phyloP scores from a whole-genome alignment of 2,329 filamentous ascomycete genomes.

The Thielaviopsis musarum region DNA sequence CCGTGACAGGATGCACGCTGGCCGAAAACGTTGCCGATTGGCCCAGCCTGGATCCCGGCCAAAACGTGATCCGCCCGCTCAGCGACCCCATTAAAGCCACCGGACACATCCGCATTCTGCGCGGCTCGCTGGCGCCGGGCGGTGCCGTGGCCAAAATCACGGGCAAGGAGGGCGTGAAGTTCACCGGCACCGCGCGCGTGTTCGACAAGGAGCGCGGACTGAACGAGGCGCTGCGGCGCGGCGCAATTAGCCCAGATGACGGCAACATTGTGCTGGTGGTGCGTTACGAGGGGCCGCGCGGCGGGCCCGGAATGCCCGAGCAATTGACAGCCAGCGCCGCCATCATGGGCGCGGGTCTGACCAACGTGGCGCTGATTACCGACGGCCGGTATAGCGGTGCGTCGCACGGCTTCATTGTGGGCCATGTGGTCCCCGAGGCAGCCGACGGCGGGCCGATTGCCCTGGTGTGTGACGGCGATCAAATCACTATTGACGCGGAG shows the following conservation, averaged over 20 bases:
- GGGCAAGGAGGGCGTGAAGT: conserved; percentile 75
- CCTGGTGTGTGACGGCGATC: conserved; percentile 62
- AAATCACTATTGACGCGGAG: conserved; percentile 73
- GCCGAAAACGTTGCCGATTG: conserved; percentile 68
- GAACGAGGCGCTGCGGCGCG: conserved; percentile 57
- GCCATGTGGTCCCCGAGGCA: conserved; percentile 83
- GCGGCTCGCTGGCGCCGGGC: conserved; percentile 68
- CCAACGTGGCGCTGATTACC: conserved; percentile 78
- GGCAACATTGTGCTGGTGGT: conserved; percentile 83
- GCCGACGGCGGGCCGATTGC: conserved; percentile 79
- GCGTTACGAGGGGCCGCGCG: conserved; percentile 84
- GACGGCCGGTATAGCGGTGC: conserved; percentile 83
- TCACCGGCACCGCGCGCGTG: conserved; percentile 64
- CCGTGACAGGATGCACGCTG: conserved; percentile 78
- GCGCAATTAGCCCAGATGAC: conserved; percentile 31
- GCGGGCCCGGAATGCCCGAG: conserved; percentile 91
- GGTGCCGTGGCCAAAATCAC: conserved; percentile 90
- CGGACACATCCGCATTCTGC: conserved; percentile 77
- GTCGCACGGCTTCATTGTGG: conserved; percentile 83
- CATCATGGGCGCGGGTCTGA: conserved; percentile 81
- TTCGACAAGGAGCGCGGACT: conserved; percentile 75
- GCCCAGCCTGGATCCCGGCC: conserved; percentile 53
- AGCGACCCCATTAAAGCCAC: conserved; percentile 73
- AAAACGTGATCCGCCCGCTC: conserved; percentile 67
- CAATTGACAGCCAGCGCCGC: conserved; percentile 77